phyloP scores from a whole-genome alignment of 306 rosid genomes.

The Pueraria montana region DNA sequence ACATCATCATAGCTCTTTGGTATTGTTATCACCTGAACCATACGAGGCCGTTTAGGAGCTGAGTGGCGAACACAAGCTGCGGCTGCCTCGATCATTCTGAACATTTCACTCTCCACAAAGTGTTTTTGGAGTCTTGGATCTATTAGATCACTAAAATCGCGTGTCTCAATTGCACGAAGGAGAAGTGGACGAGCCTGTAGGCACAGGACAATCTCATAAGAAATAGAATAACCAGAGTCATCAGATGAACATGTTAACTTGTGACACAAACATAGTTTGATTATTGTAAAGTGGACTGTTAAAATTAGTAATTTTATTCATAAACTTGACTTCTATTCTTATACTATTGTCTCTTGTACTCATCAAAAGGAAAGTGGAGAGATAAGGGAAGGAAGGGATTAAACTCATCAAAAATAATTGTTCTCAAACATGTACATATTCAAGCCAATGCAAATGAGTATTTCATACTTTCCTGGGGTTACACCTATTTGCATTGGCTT shows the following conservation, averaged over 20 bases:
- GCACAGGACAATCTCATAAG: slow-evolving; percentile 38
- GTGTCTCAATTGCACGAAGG: slow-evolving; percentile 72
- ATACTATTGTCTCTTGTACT: neutral
- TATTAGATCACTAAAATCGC: slow-evolving; percentile 60
- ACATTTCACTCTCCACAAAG: slow-evolving; percentile 81
- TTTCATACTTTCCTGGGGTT: neutral
- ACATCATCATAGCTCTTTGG: neutral
- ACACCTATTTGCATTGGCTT: neutral
- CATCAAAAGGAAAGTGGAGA: slow-evolving; percentile 3
- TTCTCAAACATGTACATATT: neutral
- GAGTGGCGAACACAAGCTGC: slow-evolving; percentile 97
- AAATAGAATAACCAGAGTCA: slow-evolving; percentile 14
- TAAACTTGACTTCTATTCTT: neutral
- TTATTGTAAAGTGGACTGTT: neutral
- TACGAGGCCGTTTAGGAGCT: slow-evolving; percentile 87
- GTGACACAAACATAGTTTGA: neutral
- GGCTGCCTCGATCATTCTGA: slow-evolving; percentile 92
- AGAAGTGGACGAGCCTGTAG: slow-evolving; percentile 92
- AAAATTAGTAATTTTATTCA: neutral
- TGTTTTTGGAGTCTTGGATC: slow-evolving; percentile 77
- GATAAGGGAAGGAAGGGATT: neutral
- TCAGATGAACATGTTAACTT: slow-evolving; percentile 7
- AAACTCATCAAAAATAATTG: neutral
- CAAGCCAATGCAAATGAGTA: neutral
- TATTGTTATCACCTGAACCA: slow-evolving; percentile 79